Evolutionary conservation across 2,329 filamentous ascomycete species (phyloP).

Genomic region (Ilyonectria sp.): DNA sequence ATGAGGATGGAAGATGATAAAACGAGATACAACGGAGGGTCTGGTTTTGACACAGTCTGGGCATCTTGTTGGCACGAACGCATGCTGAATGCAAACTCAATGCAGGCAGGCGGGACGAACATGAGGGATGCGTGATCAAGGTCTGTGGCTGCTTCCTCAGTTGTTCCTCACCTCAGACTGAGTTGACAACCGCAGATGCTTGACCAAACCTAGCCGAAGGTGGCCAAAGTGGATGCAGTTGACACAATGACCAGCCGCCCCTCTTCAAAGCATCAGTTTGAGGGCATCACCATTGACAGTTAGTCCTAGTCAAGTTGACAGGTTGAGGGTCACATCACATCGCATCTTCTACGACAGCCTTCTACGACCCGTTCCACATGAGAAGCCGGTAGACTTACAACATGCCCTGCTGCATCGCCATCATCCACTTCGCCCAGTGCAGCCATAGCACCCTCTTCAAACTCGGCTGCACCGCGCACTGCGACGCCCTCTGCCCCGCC

Average conservation of each 20-base stretch:
- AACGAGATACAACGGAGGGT: not conserved
- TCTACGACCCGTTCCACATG: not conserved
- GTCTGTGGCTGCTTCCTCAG: conserved; percentile 30
- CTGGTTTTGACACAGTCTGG: too few species aligned
- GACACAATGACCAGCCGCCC: not conserved
- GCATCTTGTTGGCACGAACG: not conserved
- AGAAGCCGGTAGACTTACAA: not conserved
- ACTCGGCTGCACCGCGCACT: conserved; percentile 47
- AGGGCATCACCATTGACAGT: not conserved
- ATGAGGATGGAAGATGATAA: too few species aligned
- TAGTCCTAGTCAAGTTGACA: not conserved
- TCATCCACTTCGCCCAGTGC: conserved; percentile 46
- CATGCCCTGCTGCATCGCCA: conserved; percentile 52
- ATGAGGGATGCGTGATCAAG: conserved; percentile 16
- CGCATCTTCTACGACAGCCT: not conserved
- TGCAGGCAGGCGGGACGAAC: conserved; percentile 12
- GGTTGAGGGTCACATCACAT: not conserved
- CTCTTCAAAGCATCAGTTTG: not conserved
- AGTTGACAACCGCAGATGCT: conserved; percentile 18
- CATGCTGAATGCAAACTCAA: conserved; percentile 1
- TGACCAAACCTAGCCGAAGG: not conserved
- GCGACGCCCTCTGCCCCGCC: conserved; percentile 43
- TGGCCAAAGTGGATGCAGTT: not conserved
- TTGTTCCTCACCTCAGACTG: not conserved
- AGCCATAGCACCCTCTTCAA: conserved; percentile 47